Base-by-base conservation (phyloP, 2,329 filamentous ascomycete genomes). In the Beauveria bassiana region DNA sequence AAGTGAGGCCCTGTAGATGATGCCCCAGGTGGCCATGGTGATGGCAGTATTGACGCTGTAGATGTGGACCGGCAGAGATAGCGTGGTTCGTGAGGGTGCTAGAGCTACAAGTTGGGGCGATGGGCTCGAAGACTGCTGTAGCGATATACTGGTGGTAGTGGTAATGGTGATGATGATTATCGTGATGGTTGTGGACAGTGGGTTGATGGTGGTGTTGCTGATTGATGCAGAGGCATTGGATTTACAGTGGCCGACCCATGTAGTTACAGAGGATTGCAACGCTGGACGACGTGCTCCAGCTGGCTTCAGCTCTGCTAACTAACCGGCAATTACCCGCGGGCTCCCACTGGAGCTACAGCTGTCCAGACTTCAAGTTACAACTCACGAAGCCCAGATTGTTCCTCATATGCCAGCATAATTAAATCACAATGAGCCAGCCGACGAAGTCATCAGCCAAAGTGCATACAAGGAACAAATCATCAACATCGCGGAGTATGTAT, bases 401-500 rank as follows among this genome's bases (percentile, higher is more conserved):
- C 22, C 22, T 26, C 22, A 26, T 8, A n/a, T 16, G 12, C 46
- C 14, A 18, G 16, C 10, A 47, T 24, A 34, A 47, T 14, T 1
- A 38, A 22, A 49, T 22, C n/a, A 56, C 24, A 45, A 72, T 72
- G 71, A 71, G 70, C 63, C 69, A 68, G 53, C 66, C 69, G 26
- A 66, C 66, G 62, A 68, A 69, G 59, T 66, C 69, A 31, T 63
- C 64, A 6, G 70, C 69, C 34, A 66, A 69, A 61, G 73, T 71
- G 22, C 74, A 77, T 59, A 67, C 67, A 18, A 67, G 72, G 22
- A 77, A 76, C 28, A 75, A 75, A 51, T 75, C 75, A 1, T 68
- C 67, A 5, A 66, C 73, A 5, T 71, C 72, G 18, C 74, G 73
- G 65, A 68, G 75, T 77, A 67, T 49, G 49, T 2, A 16, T 38